phyloP scores from a whole-genome alignment of 108 stramenopile species.

The Aurantiochytrium sp. region DNA sequence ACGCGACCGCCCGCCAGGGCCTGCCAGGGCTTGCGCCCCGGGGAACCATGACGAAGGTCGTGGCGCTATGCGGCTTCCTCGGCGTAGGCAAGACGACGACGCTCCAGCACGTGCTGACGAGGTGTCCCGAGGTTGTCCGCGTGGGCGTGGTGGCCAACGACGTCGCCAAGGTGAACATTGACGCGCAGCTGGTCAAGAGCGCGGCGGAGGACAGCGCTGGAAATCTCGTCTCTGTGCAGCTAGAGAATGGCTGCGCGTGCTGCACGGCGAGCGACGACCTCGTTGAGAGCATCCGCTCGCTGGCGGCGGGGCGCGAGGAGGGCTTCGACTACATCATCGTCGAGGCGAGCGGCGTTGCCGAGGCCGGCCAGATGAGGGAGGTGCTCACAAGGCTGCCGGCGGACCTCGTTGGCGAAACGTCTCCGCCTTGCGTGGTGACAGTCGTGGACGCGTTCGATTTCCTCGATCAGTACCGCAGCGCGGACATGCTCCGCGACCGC shows the following conservation, averaged over 20 bases:
- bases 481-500: not conserved
- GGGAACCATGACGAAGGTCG: not conserved
- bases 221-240: not conserved
- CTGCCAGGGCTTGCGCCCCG: too few species aligned
- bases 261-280: constrained; percentile 9
- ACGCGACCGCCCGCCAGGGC: too few species aligned
- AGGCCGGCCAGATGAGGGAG: not conserved
- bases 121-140: not conserved
- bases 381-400: not conserved
- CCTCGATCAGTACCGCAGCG: not conserved
- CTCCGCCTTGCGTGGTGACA: not conserved
- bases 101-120: not conserved
- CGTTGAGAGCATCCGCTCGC: not conserved
- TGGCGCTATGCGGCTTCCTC: not conserved
- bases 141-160: not conserved
- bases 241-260: constrained; percentile 15
- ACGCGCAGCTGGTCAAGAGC: constrained; percentile 3
- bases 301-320: not conserved
- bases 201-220: not conserved
- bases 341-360: not conserved
- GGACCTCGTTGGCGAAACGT: too few species aligned
- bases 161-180: constrained; percentile 14
- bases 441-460: not conserved
- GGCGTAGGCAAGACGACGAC: not conserved
- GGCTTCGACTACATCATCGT: not conserved